Conservation (phyloP, 2,329 filamentous ascomycete species). For the Fusarium burgessii region DNA sequence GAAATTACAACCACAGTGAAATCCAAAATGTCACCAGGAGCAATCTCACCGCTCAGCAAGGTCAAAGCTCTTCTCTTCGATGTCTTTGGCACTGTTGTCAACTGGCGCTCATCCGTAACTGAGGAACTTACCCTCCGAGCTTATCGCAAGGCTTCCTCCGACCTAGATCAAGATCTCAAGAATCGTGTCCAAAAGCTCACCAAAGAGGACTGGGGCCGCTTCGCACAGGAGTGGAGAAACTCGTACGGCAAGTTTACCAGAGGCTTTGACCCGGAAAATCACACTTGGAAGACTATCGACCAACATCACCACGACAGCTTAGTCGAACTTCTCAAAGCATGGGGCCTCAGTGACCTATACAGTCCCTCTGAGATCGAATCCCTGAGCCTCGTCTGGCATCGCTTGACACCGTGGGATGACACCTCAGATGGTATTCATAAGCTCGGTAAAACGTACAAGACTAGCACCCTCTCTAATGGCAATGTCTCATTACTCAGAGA, state of each 20-base stretch:
- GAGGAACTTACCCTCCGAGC: conserved; percentile 67
- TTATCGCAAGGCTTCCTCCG: conserved; percentile 60
- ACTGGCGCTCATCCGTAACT: conserved; percentile 79
- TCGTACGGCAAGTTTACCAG: conserved; percentile 72
- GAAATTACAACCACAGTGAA: background rate
- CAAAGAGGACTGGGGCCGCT: conserved; percentile 68
- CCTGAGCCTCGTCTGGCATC: conserved; percentile 79
- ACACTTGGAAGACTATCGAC: conserved; percentile 76
- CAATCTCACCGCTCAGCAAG: conserved; percentile 44
- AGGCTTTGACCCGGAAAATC: conserved; percentile 60
- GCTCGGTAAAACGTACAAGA: conserved; percentile 64
- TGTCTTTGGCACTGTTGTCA: conserved; percentile 83
- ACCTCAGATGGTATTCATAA: conserved; percentile 65
- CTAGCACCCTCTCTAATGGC: conserved; percentile 80
- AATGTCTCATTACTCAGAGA: conserved; percentile 76
- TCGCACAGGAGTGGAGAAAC: conserved; percentile 78
- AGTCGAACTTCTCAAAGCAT: conserved; percentile 65
- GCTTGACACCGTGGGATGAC: conserved; percentile 77
- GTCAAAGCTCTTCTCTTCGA: conserved; percentile 77
- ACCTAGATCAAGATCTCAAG: conserved; percentile 61
- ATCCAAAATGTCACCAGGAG: conserved; percentile 43
- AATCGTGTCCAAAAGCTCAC: conserved; percentile 63
- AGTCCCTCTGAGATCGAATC: conserved; percentile 70
- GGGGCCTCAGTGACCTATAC: conserved; percentile 70
- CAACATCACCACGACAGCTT: conserved; percentile 76